Conservation (phyloP, 1,284 basidiomycete genomes). For the Mycena citricolor region DNA sequence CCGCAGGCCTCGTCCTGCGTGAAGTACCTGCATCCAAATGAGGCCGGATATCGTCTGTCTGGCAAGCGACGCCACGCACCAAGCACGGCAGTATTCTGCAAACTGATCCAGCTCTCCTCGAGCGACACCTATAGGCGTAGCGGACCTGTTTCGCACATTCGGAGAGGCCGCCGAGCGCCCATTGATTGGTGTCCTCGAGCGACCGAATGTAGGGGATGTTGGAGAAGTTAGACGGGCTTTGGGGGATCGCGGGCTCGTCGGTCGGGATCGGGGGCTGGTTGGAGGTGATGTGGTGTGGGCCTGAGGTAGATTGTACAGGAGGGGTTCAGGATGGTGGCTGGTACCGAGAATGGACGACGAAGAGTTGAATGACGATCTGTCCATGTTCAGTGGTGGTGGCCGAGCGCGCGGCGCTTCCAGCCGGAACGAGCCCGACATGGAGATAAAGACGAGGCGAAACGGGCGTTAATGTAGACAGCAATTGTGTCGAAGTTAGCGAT, state of each 20-base stretch:
- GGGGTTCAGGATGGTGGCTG: constrained; percentile 47
- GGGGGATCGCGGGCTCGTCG: constrained; percentile 45
- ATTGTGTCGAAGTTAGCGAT: no score
- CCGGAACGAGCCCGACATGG: constrained; percentile 61
- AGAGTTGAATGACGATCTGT: constrained; percentile 42
- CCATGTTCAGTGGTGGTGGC: constrained; percentile 60
- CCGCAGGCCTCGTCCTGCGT: constrained; percentile 73
- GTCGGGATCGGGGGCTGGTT: constrained; percentile 37
- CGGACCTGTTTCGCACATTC: constrained; percentile 54
- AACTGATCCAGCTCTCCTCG: constrained; percentile 70
- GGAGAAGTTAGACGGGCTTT: constrained; percentile 44
- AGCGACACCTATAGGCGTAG: constrained; percentile 59
- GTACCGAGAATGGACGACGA: constrained; percentile 42
- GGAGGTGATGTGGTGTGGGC: constrained; percentile 43
- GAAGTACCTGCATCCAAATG: constrained; percentile 59
- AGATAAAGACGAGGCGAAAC: constrained; percentile 22
- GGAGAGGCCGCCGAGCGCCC: constrained; percentile 58
- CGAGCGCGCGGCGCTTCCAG: constrained; percentile 63
- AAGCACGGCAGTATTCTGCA: constrained; percentile 68
- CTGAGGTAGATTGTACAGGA: constrained; percentile 77
- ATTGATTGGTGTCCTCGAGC: constrained; percentile 48
- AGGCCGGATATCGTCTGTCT: no score
- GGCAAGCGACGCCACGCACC: constrained; percentile 56
- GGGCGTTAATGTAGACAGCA: no score
- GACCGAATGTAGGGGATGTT: constrained; percentile 58